Conservation (phyloP, 1,284 basidiomycete species). For the Chiua sp. region DNA sequence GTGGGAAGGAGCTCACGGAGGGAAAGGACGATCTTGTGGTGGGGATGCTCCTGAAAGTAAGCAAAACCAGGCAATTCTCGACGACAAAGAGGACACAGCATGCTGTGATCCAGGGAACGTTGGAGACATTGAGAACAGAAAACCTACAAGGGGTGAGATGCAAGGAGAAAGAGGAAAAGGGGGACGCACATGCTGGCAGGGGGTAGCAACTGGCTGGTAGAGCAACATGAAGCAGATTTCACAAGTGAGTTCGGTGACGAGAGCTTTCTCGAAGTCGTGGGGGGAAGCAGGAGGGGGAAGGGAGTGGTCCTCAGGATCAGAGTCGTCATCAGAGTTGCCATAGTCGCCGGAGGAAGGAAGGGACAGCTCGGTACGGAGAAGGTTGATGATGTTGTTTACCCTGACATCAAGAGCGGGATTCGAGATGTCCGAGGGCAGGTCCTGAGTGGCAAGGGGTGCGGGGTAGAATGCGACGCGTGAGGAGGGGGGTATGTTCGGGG, state of each 20-base stretch:
- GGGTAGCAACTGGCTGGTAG: slow-evolving; percentile 88
- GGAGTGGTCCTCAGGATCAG: slow-evolving; percentile 26
- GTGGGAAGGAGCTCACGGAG: slow-evolving; percentile 56
- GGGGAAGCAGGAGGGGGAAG: slow-evolving; percentile 22
- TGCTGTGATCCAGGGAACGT: slow-evolving; percentile 86
- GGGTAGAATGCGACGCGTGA: slow-evolving; percentile 42
- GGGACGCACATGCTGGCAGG: slow-evolving; percentile 87
- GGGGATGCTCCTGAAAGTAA: slow-evolving; percentile 82
- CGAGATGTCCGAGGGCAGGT: slow-evolving; percentile 3
- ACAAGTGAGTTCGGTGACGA: slow-evolving; percentile 80
- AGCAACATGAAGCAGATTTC: slow-evolving; percentile 90
- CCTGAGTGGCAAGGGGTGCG: slow-evolving; percentile 29
- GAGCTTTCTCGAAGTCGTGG: slow-evolving; percentile 67
- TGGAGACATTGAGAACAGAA: slow-evolving; percentile 91
- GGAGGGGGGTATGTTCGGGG: slow-evolving; percentile 38
- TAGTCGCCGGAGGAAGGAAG: slow-evolving; percentile 20
- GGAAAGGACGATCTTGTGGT: slow-evolving; percentile 70
- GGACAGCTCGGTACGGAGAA: slow-evolving; percentile 42
- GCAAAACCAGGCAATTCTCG: slow-evolving; percentile 74
- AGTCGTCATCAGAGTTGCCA: slow-evolving; percentile 31
- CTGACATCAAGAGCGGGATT: slow-evolving; percentile 57
- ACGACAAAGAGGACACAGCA: slow-evolving; percentile 87
- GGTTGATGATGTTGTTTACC: slow-evolving; percentile 62
- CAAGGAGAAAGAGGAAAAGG: slow-evolving; percentile 7
- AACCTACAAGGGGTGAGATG: slow-evolving; percentile 56